Evolutionary conservation across 257 asterid species (phyloP).

Genomic region (Lycium barbarum): DNA sequence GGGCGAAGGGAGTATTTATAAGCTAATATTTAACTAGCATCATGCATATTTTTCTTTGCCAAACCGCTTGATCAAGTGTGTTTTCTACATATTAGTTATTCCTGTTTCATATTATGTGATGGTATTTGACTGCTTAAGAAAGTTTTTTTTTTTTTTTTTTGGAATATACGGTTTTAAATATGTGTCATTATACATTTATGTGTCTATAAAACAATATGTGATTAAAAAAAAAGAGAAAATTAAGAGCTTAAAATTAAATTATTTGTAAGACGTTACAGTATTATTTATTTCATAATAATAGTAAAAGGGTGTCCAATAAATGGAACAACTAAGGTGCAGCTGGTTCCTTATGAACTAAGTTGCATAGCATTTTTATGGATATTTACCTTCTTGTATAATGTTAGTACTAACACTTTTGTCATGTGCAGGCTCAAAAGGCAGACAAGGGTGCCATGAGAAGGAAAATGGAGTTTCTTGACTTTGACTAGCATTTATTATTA

Average conservation of each 20-base stretch:
- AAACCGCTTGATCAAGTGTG: neutral
- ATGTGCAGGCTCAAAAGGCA: slow-evolving; percentile 30
- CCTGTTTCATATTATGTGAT: neutral
- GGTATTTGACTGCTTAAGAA: neutral
- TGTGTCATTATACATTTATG: neutral
- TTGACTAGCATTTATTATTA: slow-evolving; percentile 28
- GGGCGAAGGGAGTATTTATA: too few relatives aligned
- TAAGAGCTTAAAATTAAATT: neutral
- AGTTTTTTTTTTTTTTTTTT: neutral
- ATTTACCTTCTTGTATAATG: neutral
- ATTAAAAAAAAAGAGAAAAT: neutral
- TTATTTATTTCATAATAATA: neutral
- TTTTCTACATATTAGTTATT: neutral
- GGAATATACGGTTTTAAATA: neutral
- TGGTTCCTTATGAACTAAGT: neutral
- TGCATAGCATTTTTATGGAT: neutral
- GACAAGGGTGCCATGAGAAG: slow-evolving; percentile 29
- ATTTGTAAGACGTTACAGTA: neutral
- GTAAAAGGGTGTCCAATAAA: neutral
- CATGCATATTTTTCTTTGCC: neutral
- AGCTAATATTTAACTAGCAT: too few relatives aligned
- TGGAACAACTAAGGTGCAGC: too few relatives aligned
- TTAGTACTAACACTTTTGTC: neutral
- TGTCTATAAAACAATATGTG: neutral
- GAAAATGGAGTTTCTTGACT: slow-evolving; percentile 41